Conservation (phyloP, 495 filamentous ascomycete species). For the Evernia prunastri region DNA sequence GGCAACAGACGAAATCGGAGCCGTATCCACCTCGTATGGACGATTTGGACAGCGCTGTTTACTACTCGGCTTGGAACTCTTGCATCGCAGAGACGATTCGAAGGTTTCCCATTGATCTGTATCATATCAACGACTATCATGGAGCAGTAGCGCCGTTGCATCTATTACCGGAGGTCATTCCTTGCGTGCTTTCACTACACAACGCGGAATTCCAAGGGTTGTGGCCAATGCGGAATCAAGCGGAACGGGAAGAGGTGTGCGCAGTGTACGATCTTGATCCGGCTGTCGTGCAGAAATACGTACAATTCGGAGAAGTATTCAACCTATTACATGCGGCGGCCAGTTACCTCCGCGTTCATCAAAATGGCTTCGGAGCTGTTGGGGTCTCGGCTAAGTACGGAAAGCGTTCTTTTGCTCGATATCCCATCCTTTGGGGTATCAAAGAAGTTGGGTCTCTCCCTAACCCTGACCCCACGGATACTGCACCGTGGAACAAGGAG, state of each 20-base stretch:
- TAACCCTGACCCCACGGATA: slow-evolving; percentile 71
- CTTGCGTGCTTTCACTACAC: slow-evolving; percentile 52
- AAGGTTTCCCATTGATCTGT: slow-evolving; percentile 59
- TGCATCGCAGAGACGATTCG: slow-evolving; percentile 55
- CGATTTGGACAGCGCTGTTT: slow-evolving; percentile 52
- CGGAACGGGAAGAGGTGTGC: slow-evolving; percentile 60
- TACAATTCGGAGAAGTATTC: slow-evolving; percentile 64
- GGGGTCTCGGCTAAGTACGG: slow-evolving; percentile 72
- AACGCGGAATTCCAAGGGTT: slow-evolving; percentile 69
- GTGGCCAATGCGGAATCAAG: slow-evolving; percentile 57
- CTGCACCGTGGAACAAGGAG: slow-evolving; percentile 57
- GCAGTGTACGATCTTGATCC: slow-evolving; percentile 58
- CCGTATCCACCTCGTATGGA: slow-evolving; percentile 44
- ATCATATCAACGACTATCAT: slow-evolving; percentile 80
- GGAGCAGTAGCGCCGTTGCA: slow-evolving; percentile 67
- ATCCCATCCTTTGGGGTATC: slow-evolving; percentile 73
- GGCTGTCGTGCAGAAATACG: slow-evolving; percentile 46
- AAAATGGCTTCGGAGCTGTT: slow-evolving; percentile 70
- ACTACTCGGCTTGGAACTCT: slow-evolving; percentile 59
- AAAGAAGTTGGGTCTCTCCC: slow-evolving; percentile 64
- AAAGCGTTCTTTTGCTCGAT: slow-evolving; percentile 65
- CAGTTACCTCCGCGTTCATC: slow-evolving; percentile 65
- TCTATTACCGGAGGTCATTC: slow-evolving; percentile 57
- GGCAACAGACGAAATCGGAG: slow-evolving; percentile 39
- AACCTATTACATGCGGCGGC: slow-evolving; percentile 68